Evolutionary conservation across 805 yeast genomes (phyloP).

Genomic region (Torulaspora quercuum): DNA sequence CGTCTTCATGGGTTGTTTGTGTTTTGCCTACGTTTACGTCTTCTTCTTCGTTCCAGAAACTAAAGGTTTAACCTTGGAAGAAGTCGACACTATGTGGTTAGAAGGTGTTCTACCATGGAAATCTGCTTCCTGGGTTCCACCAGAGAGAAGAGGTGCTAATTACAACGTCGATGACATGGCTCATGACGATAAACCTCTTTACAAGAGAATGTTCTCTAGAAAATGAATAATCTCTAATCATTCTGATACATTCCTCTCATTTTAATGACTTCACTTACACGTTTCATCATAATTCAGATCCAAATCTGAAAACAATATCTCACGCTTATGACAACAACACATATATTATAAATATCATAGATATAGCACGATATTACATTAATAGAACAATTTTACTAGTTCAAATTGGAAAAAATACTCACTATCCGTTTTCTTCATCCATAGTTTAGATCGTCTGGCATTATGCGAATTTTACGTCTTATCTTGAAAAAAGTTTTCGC

Average conservation of each 20-base stretch:
- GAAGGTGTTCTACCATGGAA: conserved; percentile 41
- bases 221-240: neutral
- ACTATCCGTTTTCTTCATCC: too few species aligned
- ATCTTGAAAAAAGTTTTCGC: too few species aligned
- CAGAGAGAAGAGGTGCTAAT: conserved; percentile 34
- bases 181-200: conserved; percentile 30
- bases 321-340: conserved; percentile 1
- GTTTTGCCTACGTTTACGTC: conserved; percentile 56
- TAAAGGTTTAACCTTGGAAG: conserved; percentile 73
- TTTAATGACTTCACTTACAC: conserved; percentile 8
- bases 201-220: conserved; percentile 17
- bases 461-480: too few species aligned
- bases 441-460: too few species aligned
- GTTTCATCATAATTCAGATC: neutral
- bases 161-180: conserved; percentile 27
- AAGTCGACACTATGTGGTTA: conserved; percentile 61
- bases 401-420: too few species aligned
- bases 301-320: neutral
- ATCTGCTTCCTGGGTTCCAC: conserved; percentile 50
- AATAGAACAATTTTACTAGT: neutral
- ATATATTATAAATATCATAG: neutral
- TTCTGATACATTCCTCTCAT: neutral
- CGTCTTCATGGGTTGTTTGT: conserved; percentile 53
- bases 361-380: neutral
- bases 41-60: conserved; percentile 71